Evolutionary conservation across 768 basidiomycete species (phyloP), one percentile per base, ranked within the genome.

Genomic region (Omphalotus guepiniiformis): DNA sequence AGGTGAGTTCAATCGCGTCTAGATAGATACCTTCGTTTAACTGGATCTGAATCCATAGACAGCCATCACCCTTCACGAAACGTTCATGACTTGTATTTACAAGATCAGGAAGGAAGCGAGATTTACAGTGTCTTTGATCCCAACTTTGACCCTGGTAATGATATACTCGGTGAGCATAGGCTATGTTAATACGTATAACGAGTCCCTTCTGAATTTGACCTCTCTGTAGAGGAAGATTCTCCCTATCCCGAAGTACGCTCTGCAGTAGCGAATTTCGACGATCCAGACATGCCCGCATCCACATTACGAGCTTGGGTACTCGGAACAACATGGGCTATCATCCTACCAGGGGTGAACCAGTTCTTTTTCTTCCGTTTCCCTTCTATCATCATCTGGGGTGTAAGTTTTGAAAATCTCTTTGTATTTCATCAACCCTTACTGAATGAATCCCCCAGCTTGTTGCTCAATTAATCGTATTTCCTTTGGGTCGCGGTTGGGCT

Each of bases 221-320:
- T 12, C 13, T 16, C 1, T n/a, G 19, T 15, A 49, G 79, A 80
- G 42, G 78, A 83, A 53, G 88, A 91, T 55, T 87, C 84, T 30
- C 85, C 86, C 23, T 88, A 88, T 53, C 78, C 88, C 0, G 85
- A 90, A 60, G 87, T 88, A 25, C 78, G 85, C 35, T 77, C 44
- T 45, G 76, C 78, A 40, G 82, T 83, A n/a, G 74, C 80, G 30
- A 83, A 83, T 58, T 76, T 73, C 19, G 82, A 85, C 56, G 82
- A 83, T 55, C 73, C 76, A 9, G 64, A 67, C 22, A 80, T 83
- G 72, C 77, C 78, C 21, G 71, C 71, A 21, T 70, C 75, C 16
- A 79, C 80, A 7, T 44, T 75, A 23, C 69, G 77, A 34, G 63
- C 71, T 21, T 79, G 78, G 78, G 58, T 79, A 34, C 66, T 82